A percentile compares a stretch with the other conserved stretches of the same genome.
These are phyloP conservation scores for Leccinum fibrillosum DNA, from an alignment of 768 basidiomycete genomes.

Conservation along the genomic window DNA sequence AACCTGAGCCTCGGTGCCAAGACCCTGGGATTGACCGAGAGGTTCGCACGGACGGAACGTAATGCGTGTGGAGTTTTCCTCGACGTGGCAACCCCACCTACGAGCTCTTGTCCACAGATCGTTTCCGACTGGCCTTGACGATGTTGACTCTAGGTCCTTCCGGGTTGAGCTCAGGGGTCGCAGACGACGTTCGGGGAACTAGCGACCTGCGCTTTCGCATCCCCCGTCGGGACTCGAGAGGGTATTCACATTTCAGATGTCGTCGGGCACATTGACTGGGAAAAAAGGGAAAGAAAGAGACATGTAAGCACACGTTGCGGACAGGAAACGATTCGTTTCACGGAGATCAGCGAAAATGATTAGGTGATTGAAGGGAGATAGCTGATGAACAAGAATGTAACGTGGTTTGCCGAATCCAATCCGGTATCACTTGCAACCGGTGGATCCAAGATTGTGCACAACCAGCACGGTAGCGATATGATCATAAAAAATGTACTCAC, in stretches of 20 bases:
- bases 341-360: slow-evolving; percentile 28
- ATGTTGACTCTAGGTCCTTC: slow-evolving; percentile 23
- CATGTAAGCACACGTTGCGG: slow-evolving; percentile 20
- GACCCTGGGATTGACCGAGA: not conserved
- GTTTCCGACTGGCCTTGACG: slow-evolving; percentile 27
- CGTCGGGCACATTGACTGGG: slow-evolving; percentile 71
- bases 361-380: slow-evolving; percentile 24
- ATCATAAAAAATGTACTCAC: slow-evolving; percentile 38
- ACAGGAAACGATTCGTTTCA: slow-evolving; percentile 8
- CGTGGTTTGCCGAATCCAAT: slow-evolving; percentile 8
- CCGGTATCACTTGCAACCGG: slow-evolving; percentile 13
- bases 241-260: slow-evolving; percentile 68
- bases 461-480: slow-evolving; percentile 6
- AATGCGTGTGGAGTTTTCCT: not conserved
- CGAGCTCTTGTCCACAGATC: slow-evolving; percentile 25
- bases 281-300: slow-evolving; percentile 19
- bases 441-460: slow-evolving; percentile 5
- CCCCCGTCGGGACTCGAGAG: slow-evolving; percentile 65
- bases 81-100: slow-evolving; percentile 10
- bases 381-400: not conserved
- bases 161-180: slow-evolving; percentile 23
- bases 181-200: slow-evolving; percentile 28
- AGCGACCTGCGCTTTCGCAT: slow-evolving; percentile 48
- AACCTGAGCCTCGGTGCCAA: slow-evolving; percentile 1
- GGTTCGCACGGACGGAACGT: slow-evolving; percentile 9